These are phyloP conservation scores for Solanum chiquidenum DNA, from an alignment of 257 asterid genomes.

Conservation along the genomic window DNA sequence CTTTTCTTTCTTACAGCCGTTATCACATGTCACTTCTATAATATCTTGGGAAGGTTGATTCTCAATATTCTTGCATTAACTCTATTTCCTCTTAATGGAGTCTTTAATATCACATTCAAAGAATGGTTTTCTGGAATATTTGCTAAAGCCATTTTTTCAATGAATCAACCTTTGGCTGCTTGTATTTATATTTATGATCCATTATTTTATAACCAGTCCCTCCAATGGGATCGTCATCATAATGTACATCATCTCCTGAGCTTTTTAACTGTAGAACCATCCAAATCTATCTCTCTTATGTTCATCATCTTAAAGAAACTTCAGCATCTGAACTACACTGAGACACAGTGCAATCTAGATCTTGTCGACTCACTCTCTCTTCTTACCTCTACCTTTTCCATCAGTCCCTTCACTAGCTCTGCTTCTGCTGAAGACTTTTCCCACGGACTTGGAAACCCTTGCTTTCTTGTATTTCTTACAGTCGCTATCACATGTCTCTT, in stretches of 20 bases:
- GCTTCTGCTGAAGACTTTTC: not conserved
- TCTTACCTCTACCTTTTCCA: not conserved
- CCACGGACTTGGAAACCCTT: not conserved
- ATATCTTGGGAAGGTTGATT: constrained; percentile 26
- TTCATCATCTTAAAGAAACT: constrained; percentile 11
- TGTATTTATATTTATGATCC: not conserved
- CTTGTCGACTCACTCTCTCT: not conserved
- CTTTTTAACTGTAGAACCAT: constrained; percentile 51
- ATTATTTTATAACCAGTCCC: constrained; percentile 18
- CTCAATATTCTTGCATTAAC: constrained; percentile 21
- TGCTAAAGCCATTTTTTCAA: constrained; percentile 22
- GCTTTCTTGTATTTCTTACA: not conserved
- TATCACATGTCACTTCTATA: constrained; percentile 35
- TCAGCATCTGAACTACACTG: not conserved
- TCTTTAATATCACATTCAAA: constrained; percentile 33
- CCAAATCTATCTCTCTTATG: constrained; percentile 44
- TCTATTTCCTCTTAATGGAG: constrained; percentile 30
- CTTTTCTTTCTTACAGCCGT: constrained; percentile 53
- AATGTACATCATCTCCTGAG: constrained; percentile 38
- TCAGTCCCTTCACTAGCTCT: too few species aligned
- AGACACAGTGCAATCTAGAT: not conserved
- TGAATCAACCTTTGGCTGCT: not conserved
- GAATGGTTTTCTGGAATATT: constrained; percentile 21
- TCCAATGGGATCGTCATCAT: constrained; percentile 39
- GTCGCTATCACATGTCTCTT: too few species aligned